Evolutionary conservation across 1,284 basidiomycete genomes (phyloP).

Genomic region (Austroboletus rostrupii): DNA sequence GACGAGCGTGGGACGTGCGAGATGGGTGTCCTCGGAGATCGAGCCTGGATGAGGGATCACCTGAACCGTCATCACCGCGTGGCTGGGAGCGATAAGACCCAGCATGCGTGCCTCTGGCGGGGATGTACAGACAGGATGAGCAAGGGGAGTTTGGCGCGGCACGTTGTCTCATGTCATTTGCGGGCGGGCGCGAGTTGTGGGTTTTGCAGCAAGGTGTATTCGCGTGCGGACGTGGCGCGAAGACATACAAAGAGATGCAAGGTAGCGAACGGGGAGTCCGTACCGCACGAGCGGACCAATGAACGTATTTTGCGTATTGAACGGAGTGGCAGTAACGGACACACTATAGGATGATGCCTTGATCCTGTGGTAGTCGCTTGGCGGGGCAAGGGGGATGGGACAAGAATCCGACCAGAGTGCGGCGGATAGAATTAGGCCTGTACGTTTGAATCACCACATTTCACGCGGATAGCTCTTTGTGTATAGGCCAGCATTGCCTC

Average conservation of each 20-base stretch:
- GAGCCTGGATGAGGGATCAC: constrained; percentile 25
- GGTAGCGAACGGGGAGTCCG: constrained; percentile 12
- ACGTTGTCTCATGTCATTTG: constrained; percentile 25
- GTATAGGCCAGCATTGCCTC: too few relatives aligned
- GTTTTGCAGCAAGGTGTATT: constrained; percentile 26
- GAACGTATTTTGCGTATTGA: neutral
- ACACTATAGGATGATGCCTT: neutral
- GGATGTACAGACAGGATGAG: constrained; percentile 26
- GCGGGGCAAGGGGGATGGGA: too few relatives aligned
- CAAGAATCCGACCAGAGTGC: too few relatives aligned
- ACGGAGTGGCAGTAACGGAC: neutral
- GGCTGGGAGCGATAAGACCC: constrained; percentile 18
- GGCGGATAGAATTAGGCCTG: too few relatives aligned
- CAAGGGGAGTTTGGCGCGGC: constrained; percentile 27
- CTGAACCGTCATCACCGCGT: constrained; percentile 18
- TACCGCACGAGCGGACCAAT: constrained; percentile 1
- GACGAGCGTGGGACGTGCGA: constrained; percentile 22
- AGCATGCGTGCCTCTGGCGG: constrained; percentile 19
- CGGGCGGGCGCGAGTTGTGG: constrained; percentile 20
- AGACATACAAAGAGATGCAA: constrained; percentile 30
- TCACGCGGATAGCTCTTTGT: too few relatives aligned
- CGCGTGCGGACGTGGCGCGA: constrained; percentile 25
- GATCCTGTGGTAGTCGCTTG: too few relatives aligned
- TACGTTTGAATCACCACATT: too few relatives aligned
- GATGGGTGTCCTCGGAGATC: constrained; percentile 18